Base-by-base conservation (phyloP, 306 rosid species). In the Trifolium dubium region DNA sequence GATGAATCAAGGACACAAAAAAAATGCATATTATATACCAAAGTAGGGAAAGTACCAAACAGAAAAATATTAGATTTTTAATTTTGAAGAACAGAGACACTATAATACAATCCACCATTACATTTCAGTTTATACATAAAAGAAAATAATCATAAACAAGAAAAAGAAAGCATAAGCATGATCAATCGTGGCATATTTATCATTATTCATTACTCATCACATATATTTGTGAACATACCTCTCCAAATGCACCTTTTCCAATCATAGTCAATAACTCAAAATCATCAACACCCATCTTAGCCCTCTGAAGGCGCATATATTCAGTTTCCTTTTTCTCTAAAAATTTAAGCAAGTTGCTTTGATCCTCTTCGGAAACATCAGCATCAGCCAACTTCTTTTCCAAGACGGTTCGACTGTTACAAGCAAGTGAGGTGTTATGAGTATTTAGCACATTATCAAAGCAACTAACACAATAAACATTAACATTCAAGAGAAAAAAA, bases 171-270 rank as follows among this genome's bases (percentile, higher is more conserved):
- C n/a, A 64, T 23, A 73, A 77, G n/a, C n/a, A 64, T 23, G 69
- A n/a, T 19, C 32, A 39, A 8, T 40, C 75, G 73, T 49, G 43
- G 43, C 56, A 69, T 17, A 69, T 41, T 17, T 23, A 18, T 15
- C 15, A 30, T 46, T n/a, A 39, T 34, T 30, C 13, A 31, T 46
- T n/a, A 39, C 43, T 30, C 10, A 31, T 47, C 41, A 51, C 10
- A 77, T 73, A 53, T 31, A 61, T 41, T 43, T 55, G 59, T 28
- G 46, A 39, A 62, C 76, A 75, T 88, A 94, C 99, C 99, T 95
- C 99, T 47, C 99, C 99, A 81, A 95, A 95, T 80, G 99, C 99
- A 44, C 99, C 99, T 83, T 86, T 95, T 32, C 99, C 99, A 10
- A 95, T 95, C 94, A 95, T 95, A 74, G 99, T 90, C 84, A 95